Percentiles rank a stretch among this genome's conserved stretches.
Evolutionary conservation across 2,329 filamentous ascomycete species (phyloP).

Genomic region (Arthrobotrys entomopaga): DNA sequence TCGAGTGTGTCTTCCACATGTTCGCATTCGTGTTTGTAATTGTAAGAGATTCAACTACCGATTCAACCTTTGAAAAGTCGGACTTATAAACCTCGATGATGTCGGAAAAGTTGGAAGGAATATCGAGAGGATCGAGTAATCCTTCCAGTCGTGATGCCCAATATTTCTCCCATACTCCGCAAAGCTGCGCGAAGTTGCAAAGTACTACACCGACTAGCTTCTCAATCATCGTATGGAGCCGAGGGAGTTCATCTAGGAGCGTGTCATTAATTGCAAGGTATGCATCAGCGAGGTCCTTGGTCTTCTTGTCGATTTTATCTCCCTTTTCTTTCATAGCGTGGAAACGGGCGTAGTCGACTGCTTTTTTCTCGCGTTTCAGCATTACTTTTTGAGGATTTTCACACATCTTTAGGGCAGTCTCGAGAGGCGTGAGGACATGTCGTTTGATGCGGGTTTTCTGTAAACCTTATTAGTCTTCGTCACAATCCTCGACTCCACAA

Average conservation of each 20-base stretch:
- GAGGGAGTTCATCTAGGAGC: slow-evolving; percentile 88
- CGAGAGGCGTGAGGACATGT: slow-evolving; percentile 85
- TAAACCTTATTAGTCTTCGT: slow-evolving; percentile 55
- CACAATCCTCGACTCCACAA: not conserved
- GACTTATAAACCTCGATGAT: slow-evolving; percentile 80
- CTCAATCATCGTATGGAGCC: slow-evolving; percentile 81
- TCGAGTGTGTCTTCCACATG: slow-evolving; percentile 52
- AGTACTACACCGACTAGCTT: slow-evolving; percentile 85
- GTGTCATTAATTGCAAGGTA: slow-evolving; percentile 93
- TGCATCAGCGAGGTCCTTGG: slow-evolving; percentile 83
- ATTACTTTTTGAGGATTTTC: slow-evolving; percentile 87
- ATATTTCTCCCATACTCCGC: slow-evolving; percentile 81
- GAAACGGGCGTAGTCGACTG: slow-evolving; percentile 85
- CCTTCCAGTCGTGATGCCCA: slow-evolving; percentile 84
- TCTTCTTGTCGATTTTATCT: slow-evolving; percentile 87
- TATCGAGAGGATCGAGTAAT: slow-evolving; percentile 73
- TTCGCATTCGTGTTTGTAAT: slow-evolving; percentile 52
- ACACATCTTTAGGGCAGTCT: slow-evolving; percentile 80
- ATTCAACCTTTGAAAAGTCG: slow-evolving; percentile 78
- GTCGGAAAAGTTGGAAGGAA: slow-evolving; percentile 75
- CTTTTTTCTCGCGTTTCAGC: slow-evolving; percentile 92
- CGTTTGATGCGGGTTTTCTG: slow-evolving; percentile 72
- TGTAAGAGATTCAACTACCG: slow-evolving; percentile 60
- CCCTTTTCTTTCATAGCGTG: slow-evolving; percentile 77
- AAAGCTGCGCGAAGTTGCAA: slow-evolving; percentile 83